Conservation (phyloP, 2,329 filamentous ascomycete genomes). For the Stachybotrys chartarum region DNA sequence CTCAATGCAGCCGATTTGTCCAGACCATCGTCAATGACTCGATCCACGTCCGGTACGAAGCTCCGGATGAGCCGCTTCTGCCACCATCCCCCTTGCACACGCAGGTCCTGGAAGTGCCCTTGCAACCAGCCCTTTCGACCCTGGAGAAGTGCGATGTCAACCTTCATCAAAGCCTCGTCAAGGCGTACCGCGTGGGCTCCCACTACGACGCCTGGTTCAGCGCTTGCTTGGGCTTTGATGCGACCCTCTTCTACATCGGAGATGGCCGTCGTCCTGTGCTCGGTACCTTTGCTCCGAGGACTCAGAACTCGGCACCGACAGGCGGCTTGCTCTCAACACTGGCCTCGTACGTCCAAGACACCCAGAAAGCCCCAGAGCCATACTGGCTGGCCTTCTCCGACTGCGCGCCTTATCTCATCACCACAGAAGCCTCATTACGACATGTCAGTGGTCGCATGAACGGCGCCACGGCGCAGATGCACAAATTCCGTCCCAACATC, state of each 20-base stretch:
- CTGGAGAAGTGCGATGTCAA: slow-evolving; percentile 44
- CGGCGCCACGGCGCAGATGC: slow-evolving; percentile 48
- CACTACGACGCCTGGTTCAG: slow-evolving; percentile 61
- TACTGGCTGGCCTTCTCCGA: slow-evolving; percentile 64
- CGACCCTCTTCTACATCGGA: slow-evolving; percentile 59
- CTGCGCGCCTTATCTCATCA: slow-evolving; percentile 66
- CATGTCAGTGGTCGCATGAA: slow-evolving; percentile 54
- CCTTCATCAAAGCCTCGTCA: slow-evolving; percentile 52
- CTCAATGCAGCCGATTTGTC: slow-evolving; percentile 57
- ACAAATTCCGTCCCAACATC: slow-evolving; percentile 67
- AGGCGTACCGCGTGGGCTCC: slow-evolving; percentile 56
- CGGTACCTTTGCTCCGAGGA: slow-evolving; percentile 43
- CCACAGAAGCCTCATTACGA: slow-evolving; percentile 61
- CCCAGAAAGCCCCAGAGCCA: slow-evolving; percentile 18
- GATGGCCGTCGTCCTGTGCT: slow-evolving; percentile 51
- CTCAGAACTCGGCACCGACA: slow-evolving; percentile 25
- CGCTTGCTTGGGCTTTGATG: slow-evolving; percentile 54
- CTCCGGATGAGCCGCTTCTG: slow-evolving; percentile 31
- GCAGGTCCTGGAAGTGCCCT: slow-evolving; percentile 43
- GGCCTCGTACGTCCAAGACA: slow-evolving; percentile 20
- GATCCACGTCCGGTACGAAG: slow-evolving; percentile 36
- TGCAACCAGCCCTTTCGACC: slow-evolving; percentile 40
- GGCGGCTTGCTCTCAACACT: slow-evolving; percentile 28
- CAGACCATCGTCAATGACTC: slow-evolving; percentile 40
- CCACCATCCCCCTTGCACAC: slow-evolving; percentile 25